These are phyloP conservation scores for Geranium incanum DNA, from an alignment of 441 rosid genomes.

Conservation along the genomic window DNA sequence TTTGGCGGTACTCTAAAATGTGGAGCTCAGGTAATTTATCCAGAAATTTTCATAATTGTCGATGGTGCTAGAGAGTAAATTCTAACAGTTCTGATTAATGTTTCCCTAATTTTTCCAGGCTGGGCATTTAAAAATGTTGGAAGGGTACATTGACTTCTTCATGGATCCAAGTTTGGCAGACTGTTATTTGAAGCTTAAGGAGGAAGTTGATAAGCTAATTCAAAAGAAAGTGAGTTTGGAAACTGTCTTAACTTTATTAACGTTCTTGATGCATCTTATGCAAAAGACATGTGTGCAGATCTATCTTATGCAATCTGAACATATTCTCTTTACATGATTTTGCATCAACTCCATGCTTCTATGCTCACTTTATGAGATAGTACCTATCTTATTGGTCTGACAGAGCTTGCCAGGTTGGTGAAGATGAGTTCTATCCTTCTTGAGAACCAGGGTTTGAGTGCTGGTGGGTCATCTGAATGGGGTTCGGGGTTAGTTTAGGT, in stretches of 20 bases:
- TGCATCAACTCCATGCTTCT: neutral
- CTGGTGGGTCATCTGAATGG: too few species aligned
- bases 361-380: neutral
- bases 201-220: constrained; percentile 70
- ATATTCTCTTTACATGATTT: neutral
- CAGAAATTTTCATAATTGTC: neutral
- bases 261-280: neutral
- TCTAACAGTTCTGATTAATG: constrained; percentile 9
- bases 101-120: constrained; percentile 41
- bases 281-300: neutral
- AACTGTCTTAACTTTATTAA: neutral
- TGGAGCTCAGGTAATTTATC: constrained; percentile 59
- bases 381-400: too few species aligned
- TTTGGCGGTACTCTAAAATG: constrained; percentile 71
- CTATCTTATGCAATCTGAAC: neutral
- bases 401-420: too few species aligned
- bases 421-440: too few species aligned
- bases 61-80: constrained; percentile 8
- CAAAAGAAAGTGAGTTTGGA: constrained; percentile 53
- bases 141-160: constrained; percentile 87
- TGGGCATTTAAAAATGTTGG: constrained; percentile 92
- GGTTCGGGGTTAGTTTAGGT: too few species aligned
- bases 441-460: too few species aligned
- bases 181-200: constrained; percentile 70
- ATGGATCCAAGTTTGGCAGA: constrained; percentile 91